Evolutionary conservation across 257 asterid species (phyloP).

Genomic region (Solanum clarkiae): DNA sequence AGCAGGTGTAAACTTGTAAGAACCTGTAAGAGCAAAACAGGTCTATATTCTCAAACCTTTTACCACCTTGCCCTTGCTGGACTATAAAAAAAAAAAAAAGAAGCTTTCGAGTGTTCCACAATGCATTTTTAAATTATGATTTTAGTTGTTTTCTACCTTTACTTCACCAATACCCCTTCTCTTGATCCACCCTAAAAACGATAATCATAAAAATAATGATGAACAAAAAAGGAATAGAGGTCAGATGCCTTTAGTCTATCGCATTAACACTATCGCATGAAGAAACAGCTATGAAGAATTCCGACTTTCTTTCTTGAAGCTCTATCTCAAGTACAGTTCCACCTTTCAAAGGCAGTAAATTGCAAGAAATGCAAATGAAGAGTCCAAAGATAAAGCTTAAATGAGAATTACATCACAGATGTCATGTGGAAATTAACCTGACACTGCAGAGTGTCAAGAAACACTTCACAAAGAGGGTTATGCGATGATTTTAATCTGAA

Average conservation of each 20-base stretch:
- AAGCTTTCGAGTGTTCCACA: too few species aligned
- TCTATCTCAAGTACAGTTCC: background rate
- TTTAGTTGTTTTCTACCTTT: background rate
- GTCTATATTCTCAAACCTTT: background rate
- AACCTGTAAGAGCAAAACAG: slow-evolving; percentile 38
- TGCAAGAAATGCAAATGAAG: background rate
- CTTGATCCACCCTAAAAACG: background rate
- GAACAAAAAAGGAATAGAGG: background rate
- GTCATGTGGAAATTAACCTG: background rate
- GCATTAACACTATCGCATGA: background rate
- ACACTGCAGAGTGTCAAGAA: background rate
- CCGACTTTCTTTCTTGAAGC: background rate
- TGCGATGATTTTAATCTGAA: background rate
- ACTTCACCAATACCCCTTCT: background rate
- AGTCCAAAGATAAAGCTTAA: background rate
- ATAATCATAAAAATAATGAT: background rate
- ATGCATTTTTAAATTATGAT: too few species aligned
- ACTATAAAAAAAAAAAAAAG: too few species aligned
- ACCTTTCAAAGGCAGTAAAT: background rate
- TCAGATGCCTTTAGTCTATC: background rate
- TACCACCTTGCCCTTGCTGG: too few species aligned
- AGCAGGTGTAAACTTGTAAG: slow-evolving; percentile 51
- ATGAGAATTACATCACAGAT: background rate
- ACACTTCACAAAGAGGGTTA: background rate
- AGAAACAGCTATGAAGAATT: background rate